Evolutionary conservation across 2,329 filamentous ascomycete species (phyloP).

Genomic region (Sporothrix phasma): DNA sequence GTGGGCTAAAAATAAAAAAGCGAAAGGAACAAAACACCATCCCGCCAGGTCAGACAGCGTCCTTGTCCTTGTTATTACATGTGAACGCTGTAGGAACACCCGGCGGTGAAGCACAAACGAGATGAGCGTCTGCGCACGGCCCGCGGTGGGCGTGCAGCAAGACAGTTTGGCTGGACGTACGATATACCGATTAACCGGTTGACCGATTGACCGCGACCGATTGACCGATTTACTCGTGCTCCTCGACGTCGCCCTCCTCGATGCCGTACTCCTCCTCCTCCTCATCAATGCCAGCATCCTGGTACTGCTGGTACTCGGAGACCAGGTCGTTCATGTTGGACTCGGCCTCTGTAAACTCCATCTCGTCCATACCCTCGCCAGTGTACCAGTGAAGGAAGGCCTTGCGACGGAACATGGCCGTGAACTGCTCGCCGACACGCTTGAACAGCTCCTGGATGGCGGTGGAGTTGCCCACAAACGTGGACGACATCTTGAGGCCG

Average conservation of each 20-base stretch:
- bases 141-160: background rate
- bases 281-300: slow-evolving; percentile 95
- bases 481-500: slow-evolving; percentile 97
- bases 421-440: slow-evolving; percentile 99
- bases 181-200: too few species aligned
- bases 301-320: slow-evolving; percentile 99
- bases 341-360: slow-evolving; percentile 99
- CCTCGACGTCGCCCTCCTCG: slow-evolving; percentile 68
- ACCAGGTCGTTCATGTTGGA: slow-evolving; percentile 99
- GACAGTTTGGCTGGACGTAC: too few species aligned
- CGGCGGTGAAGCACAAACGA: background rate
- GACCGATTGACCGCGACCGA: too few species aligned
- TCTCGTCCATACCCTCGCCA: slow-evolving; percentile 99
- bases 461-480: slow-evolving; percentile 98
- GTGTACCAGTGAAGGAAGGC: slow-evolving; percentile 99
- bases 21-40: slow-evolving; percentile 9
- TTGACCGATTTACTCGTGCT: slow-evolving; percentile 31
- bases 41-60: background rate
- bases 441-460: slow-evolving; percentile 99
- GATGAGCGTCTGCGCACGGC: background rate
- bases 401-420: slow-evolving; percentile 99
- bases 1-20: slow-evolving; percentile 13
- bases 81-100: too few species aligned
- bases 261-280: slow-evolving; percentile 93
- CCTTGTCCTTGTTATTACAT: too few species aligned